Evolutionary conservation across 1,139 yeast species (phyloP).

Genomic region (Blastobotrys malaysiensis): DNA sequence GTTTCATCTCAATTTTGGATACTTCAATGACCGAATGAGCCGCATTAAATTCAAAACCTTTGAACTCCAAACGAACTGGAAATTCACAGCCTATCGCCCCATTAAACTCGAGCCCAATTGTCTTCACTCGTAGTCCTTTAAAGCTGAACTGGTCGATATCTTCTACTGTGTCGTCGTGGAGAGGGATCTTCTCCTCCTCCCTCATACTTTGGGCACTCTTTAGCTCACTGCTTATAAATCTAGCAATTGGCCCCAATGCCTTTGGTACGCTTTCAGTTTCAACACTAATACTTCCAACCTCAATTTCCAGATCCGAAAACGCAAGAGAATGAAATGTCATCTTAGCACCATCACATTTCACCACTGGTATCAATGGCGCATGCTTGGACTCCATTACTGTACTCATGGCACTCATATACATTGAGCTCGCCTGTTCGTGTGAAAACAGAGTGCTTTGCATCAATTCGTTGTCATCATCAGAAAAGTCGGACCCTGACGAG

Average conservation of each 20-base stretch:
- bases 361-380: conserved; percentile 13
- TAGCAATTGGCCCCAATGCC: conserved; percentile 1
- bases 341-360: conserved; percentile 19
- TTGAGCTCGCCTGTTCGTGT: conserved; percentile 62
- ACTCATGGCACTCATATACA: conserved; percentile 71
- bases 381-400: conserved; percentile 10
- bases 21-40: neutral
- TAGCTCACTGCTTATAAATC: conserved; percentile 2
- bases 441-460: conserved; percentile 63
- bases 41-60: neutral
- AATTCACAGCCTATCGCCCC: neutral
- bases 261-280: conserved; percentile 31
- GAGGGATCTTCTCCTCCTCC: neutral
- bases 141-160: neutral
- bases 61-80: neutral
- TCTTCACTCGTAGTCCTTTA: neutral
- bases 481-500: conserved; percentile 20
- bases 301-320: conserved; percentile 39
- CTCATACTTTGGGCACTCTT: neutral
- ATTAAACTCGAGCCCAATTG: neutral
- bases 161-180: neutral
- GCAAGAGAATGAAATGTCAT: conserved; percentile 20
- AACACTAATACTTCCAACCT: conserved; percentile 42
- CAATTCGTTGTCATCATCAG: conserved; percentile 39
- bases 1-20: neutral